Conservation (phyloP, 768 basidiomycete genomes). For the Lyophyllum shimeji region DNA sequence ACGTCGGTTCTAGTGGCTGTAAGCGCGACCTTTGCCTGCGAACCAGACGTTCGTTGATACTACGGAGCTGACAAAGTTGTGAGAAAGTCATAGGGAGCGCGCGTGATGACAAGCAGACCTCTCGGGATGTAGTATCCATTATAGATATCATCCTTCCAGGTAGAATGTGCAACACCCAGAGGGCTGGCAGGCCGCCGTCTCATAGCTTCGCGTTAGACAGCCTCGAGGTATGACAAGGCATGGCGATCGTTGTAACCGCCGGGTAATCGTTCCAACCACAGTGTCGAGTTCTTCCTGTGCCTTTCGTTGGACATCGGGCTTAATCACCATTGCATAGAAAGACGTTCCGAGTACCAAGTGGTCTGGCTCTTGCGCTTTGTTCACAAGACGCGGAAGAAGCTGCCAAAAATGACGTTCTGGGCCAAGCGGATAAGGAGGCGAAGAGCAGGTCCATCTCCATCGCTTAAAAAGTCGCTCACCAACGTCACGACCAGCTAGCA, state of each 20-base stretch:
- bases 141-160: constrained; percentile 16
- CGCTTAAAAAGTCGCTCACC: background rate
- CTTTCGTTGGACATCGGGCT: constrained; percentile 19
- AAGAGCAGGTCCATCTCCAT: background rate
- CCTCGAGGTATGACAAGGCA: constrained; percentile 38
- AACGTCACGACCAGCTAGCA: background rate
- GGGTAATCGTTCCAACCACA: constrained; percentile 35
- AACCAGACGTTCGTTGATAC: constrained; percentile 25
- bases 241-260: constrained; percentile 34
- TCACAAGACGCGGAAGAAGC: no score
- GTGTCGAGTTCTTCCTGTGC: constrained; percentile 41
- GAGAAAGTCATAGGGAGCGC: background rate
- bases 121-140: constrained; percentile 19
- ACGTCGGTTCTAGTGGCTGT: background rate
- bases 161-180: constrained; percentile 20
- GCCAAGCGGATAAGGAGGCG: constrained; percentile 3
- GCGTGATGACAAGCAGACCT: constrained; percentile 1
- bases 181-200: constrained; percentile 37
- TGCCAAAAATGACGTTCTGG: no score
- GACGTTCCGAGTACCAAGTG: constrained; percentile 14
- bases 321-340: constrained; percentile 21
- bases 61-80: constrained; percentile 8
- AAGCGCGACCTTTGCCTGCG: background rate
- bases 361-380: constrained; percentile 9
- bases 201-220: constrained; percentile 36